A percentile compares a stretch with the other conserved stretches of the same genome.
These are phyloP conservation scores for Symbiodinium natans DNA, from an alignment of 73 alveolate species.

Conservation along the genomic window DNA sequence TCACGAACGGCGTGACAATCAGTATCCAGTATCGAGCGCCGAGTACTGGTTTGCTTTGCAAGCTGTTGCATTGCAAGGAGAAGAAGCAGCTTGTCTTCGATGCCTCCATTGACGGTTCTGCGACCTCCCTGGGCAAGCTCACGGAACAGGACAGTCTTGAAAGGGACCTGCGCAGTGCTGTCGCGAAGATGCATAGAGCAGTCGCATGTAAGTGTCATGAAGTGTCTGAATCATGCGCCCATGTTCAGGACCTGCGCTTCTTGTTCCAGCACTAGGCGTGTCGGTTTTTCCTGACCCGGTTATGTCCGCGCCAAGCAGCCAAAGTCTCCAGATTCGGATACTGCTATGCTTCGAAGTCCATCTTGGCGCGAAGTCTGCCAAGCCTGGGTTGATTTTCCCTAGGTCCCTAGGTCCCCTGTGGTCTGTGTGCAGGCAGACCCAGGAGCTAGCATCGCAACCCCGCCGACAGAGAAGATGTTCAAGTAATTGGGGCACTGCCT, in stretches of 20 bases:
- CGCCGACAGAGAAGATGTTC: no score
- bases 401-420: not conserved
- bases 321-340: no score
- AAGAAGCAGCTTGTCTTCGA: constrained; percentile 92
- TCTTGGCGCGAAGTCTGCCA: no score
- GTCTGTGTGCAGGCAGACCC: not conserved
- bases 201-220: no score
- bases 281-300: not conserved
- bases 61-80: no score
- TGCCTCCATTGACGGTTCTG: constrained; percentile 87
- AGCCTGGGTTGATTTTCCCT: constrained; percentile 8
- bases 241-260: constrained; percentile 18
- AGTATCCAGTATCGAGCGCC: no score
- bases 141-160: constrained; percentile 54
- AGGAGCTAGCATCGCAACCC: not conserved
- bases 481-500: no score
- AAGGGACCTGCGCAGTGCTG: no score
- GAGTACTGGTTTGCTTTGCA: no score
- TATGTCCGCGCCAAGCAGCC: not conserved
- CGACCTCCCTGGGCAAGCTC: constrained; percentile 65
- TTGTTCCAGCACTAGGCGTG: not conserved
- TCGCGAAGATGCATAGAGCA: no score
- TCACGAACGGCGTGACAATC: no score
- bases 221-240: not conserved
- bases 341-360: no score